These are phyloP conservation scores for Cyclotella sp. DNA, from an alignment of 108 stramenopile species.

Conservation along the genomic window DNA sequence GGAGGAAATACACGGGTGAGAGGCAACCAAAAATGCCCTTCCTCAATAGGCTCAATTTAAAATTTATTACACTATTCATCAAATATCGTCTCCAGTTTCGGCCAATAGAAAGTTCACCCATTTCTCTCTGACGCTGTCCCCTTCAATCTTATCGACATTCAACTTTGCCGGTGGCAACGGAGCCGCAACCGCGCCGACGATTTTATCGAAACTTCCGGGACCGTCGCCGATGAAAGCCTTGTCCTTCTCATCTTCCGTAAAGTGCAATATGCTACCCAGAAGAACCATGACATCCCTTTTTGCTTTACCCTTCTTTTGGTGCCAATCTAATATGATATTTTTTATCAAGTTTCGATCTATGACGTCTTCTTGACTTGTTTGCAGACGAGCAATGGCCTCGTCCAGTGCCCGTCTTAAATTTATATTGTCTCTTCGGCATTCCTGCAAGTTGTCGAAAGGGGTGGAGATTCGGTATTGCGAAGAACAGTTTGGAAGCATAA, in stretches of 20 bases:
- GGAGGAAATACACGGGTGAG: background rate
- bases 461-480: background rate
- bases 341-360: conserved; percentile 89
- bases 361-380: conserved; percentile 90
- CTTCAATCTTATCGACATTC: conserved; percentile 79
- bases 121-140: conserved; percentile 87
- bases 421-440: conserved; percentile 72
- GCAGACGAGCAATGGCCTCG: conserved; percentile 87
- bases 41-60: background rate
- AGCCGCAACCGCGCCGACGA: conserved; percentile 72
- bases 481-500: background rate
- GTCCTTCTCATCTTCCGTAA: conserved; percentile 87
- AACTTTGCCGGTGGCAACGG: conserved; percentile 81
- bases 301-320: conserved; percentile 66
- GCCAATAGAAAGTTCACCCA: conserved; percentile 86
- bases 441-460: conserved; percentile 4
- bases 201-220: conserved; percentile 45
- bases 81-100: conserved; percentile 75
- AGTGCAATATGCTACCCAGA: conserved; percentile 86
- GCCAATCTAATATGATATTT: conserved; percentile 91
- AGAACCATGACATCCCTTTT: conserved; percentile 84
- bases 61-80: background rate
- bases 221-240: conserved; percentile 69
- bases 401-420: conserved; percentile 83
- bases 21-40: background rate